Conservation (phyloP, 495 filamentous ascomycete species). For the Clavariopsis aquatica region DNA sequence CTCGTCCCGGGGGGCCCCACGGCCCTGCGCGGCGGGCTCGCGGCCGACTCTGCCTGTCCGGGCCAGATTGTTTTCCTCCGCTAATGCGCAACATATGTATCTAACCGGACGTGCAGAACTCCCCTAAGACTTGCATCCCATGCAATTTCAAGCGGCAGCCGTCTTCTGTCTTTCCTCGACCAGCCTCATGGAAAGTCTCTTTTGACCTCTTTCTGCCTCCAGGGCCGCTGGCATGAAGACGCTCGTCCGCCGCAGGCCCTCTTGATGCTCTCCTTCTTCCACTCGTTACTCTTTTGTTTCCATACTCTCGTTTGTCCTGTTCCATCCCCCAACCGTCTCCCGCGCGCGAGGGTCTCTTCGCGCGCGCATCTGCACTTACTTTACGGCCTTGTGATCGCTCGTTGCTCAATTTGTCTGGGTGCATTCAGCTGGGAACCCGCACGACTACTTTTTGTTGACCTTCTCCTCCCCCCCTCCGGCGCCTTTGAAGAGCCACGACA, state of each 20-base stretch:
- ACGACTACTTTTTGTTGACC: slow-evolving; percentile 28
- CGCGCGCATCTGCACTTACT: slow-evolving; percentile 38
- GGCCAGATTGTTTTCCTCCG: slow-evolving; percentile 30
- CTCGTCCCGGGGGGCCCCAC: too few relatives aligned
- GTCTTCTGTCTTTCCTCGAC: slow-evolving; percentile 25
- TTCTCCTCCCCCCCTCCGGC: slow-evolving; percentile 22
- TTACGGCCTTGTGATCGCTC: slow-evolving; percentile 38
- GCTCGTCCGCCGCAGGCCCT: slow-evolving; percentile 12
- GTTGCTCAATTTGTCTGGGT: slow-evolving; percentile 38
- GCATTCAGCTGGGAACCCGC: slow-evolving; percentile 25
- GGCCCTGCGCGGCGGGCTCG: not conserved
- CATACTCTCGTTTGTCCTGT: slow-evolving; percentile 35
- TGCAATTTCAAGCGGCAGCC: slow-evolving; percentile 26
- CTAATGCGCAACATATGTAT: slow-evolving; percentile 31
- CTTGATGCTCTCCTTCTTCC: slow-evolving; percentile 34
- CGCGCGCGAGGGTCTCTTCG: slow-evolving; percentile 28
- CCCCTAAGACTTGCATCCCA: slow-evolving; percentile 28
- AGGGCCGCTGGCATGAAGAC: slow-evolving; percentile 33
- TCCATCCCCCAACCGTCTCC: slow-evolving; percentile 12
- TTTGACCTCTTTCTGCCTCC: slow-evolving; percentile 29
- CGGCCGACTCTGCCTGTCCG: not conserved
- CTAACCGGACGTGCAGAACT: slow-evolving; percentile 27
- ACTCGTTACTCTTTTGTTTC: slow-evolving; percentile 32
- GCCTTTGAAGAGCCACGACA: slow-evolving; percentile 26
- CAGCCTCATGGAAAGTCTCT: slow-evolving; percentile 36